Conservation (phyloP, 345 rosid genomes). For the Brassica carinata region DNA sequence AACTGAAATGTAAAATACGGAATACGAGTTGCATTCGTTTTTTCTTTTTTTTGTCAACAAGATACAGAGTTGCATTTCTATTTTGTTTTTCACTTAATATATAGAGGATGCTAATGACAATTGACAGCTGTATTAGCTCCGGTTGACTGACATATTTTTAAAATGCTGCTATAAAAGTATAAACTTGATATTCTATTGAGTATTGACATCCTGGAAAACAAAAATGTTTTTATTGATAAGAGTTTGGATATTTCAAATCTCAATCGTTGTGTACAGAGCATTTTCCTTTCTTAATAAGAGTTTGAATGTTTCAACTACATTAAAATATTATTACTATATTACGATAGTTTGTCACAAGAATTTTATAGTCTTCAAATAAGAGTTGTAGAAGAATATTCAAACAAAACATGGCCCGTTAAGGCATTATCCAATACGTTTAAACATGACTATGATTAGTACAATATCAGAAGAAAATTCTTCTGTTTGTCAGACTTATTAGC, state of each 20-base stretch:
- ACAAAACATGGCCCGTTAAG: constrained; percentile 5
- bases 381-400: background rate
- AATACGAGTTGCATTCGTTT: background rate
- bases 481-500: background rate
- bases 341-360: background rate
- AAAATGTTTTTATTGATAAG: background rate
- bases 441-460: background rate
- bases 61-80: background rate
- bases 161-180: background rate
- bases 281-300: background rate
- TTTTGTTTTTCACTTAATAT: background rate
- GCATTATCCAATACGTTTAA: background rate
- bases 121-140: background rate
- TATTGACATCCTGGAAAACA: background rate
- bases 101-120: background rate
- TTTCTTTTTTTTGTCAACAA: background rate
- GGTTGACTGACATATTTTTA: background rate
- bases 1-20: background rate
- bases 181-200: background rate
- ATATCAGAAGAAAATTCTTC: background rate
- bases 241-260: constrained; percentile 14
- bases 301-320: constrained; percentile 13
- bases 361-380: background rate
- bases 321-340: background rate
- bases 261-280: background rate